A percentile compares a stretch with the other conserved stretches of the same genome.
Evolutionary conservation across 2,329 filamentous ascomycete species (phyloP).

Genomic region (Raffaelea arxii): DNA sequence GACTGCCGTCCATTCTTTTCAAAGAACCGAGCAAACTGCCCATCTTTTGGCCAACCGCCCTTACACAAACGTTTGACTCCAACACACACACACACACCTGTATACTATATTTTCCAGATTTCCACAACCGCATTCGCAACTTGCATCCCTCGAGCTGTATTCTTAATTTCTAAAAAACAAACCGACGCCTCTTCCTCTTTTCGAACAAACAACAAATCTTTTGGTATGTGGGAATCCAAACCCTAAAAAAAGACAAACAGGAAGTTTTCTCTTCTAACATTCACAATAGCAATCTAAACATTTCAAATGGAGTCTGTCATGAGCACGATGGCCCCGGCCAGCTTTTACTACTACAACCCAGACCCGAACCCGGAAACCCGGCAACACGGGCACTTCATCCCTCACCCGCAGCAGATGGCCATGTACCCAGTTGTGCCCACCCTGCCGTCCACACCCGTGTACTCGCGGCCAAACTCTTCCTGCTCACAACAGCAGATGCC

Average conservation of each 20-base stretch:
- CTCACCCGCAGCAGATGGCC: conserved; percentile 41
- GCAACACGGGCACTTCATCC: conserved; percentile 68
- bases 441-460: conserved; percentile 53
- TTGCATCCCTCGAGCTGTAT: too few species aligned
- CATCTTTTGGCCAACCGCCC: conserved; percentile 27
- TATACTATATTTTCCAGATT: conserved; percentile 14
- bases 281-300: neutral
- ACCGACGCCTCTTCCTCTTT: conserved; percentile 4
- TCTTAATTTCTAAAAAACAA: conserved; percentile 17
- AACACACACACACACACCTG: conserved; percentile 9
- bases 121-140: conserved; percentile 9
- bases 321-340: conserved; percentile 55
- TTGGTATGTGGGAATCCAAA: too few species aligned
- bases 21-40: conserved; percentile 19
- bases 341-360: conserved; percentile 82
- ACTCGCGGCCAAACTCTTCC: conserved; percentile 56
- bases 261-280: neutral
- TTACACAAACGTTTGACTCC: too few species aligned
- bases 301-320: conserved; percentile 57
- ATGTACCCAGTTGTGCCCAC: conserved; percentile 46
- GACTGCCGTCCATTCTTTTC: conserved; percentile 37
- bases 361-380: conserved; percentile 63
- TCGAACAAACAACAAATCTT: too few species aligned
- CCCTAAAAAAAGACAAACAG: too few species aligned
- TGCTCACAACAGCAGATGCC: conserved; percentile 43